Conservation (phyloP, 1,139 yeast species). For the Hyphopichia pseudoburtonii region DNA sequence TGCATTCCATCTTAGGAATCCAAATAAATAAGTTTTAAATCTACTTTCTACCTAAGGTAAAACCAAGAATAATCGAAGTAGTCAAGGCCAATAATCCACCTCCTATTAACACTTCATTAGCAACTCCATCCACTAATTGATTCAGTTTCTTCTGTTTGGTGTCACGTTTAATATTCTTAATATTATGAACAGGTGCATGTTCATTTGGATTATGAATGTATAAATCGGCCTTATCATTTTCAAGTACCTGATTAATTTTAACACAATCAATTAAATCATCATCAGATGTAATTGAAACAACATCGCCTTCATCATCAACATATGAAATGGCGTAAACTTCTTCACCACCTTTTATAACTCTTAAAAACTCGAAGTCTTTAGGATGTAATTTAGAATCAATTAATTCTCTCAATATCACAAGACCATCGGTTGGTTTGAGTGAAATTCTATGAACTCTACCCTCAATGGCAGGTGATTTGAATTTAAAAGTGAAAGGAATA, state of each 20-base stretch:
- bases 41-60: conserved; percentile 42
- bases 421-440: conserved; percentile 32
- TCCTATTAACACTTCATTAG: conserved; percentile 61
- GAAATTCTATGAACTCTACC: conserved; percentile 63
- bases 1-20: no score
- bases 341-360: conserved; percentile 18
- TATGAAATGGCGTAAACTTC: conserved; percentile 68
- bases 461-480: conserved; percentile 61
- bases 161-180: conserved; percentile 13
- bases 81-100: conserved; percentile 66
- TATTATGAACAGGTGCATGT: conserved; percentile 27
- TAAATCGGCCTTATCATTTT: conserved; percentile 66
- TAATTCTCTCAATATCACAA: conserved; percentile 29
- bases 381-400: conserved; percentile 45
- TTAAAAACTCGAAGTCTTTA: conserved; percentile 44
- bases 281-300: conserved; percentile 74
- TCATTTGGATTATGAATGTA: conserved; percentile 70
- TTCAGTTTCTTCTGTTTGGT: conserved; percentile 14
- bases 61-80: conserved; percentile 55
- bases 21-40: background rate
- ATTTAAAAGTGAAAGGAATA: conserved; percentile 62
- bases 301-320: conserved; percentile 82
- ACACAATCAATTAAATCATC: conserved; percentile 75
- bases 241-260: conserved; percentile 47
- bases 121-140: conserved; percentile 52